Percentiles rank a stretch among this genome's conserved stretches.
These are phyloP conservation scores for Leishmania gerbilli DNA, from an alignment of 208 protist genomes.

Conservation along the genomic window DNA sequence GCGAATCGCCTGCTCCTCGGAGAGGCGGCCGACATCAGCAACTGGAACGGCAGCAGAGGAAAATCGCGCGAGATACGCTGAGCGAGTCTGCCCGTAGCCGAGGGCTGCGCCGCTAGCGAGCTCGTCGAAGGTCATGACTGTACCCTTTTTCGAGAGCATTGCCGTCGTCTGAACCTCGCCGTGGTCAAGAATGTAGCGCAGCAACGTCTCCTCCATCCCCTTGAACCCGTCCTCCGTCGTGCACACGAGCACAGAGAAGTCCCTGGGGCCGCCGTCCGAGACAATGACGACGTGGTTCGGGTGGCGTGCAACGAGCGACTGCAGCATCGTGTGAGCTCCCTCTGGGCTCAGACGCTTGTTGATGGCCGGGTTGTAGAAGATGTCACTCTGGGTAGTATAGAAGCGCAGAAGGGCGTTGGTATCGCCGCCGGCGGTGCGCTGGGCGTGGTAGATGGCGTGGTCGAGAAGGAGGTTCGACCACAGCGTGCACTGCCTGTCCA, in stretches of 20 bases:
- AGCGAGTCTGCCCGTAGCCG: slow-evolving; percentile 27
- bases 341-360: slow-evolving; percentile 60
- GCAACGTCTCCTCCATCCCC: slow-evolving; percentile 67
- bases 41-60: slow-evolving; percentile 50
- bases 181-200: slow-evolving; percentile 78
- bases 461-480: slow-evolving; percentile 78
- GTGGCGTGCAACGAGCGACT: slow-evolving; percentile 50
- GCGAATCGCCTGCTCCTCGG: slow-evolving; percentile 80
- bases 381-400: slow-evolving; percentile 69
- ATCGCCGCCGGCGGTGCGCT: slow-evolving; percentile 14
- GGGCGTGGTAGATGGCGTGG: slow-evolving; percentile 74
- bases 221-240: slow-evolving; percentile 64
- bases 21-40: slow-evolving; percentile 62
- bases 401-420: slow-evolving; percentile 52
- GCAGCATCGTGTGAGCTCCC: slow-evolving; percentile 62
- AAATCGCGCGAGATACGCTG: slow-evolving; percentile 32
- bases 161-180: slow-evolving; percentile 78
- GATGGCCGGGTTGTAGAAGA: slow-evolving; percentile 74
- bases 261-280: slow-evolving; percentile 32
- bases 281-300: slow-evolving; percentile 67
- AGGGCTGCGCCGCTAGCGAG: slow-evolving; percentile 46
- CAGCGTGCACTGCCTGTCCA: slow-evolving; percentile 56
- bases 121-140: slow-evolving; percentile 91
- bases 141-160: slow-evolving; percentile 73
- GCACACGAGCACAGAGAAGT: slow-evolving; percentile 75